Evolutionary conservation across 2,329 filamentous ascomycete species (phyloP).

Genomic region (Penicillium sp.): DNA sequence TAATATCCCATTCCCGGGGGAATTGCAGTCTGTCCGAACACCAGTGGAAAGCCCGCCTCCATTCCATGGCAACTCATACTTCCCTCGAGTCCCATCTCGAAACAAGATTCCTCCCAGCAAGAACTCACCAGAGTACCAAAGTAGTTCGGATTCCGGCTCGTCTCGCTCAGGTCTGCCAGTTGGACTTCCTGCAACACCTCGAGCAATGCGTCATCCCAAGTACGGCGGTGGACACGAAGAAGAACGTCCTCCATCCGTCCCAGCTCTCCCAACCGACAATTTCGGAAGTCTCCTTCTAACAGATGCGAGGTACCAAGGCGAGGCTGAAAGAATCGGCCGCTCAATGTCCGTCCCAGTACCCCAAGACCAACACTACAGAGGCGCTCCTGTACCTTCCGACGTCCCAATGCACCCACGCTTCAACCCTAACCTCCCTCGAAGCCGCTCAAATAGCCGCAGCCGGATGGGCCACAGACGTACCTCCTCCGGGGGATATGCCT

Average conservation of each 20-base stretch:
- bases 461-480: slow-evolving; percentile 32
- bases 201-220: slow-evolving; percentile 80
- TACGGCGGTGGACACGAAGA: slow-evolving; percentile 50
- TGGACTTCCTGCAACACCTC: slow-evolving; percentile 85
- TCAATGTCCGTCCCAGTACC: slow-evolving; percentile 42
- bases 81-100: slow-evolving; percentile 32
- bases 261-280: slow-evolving; percentile 54
- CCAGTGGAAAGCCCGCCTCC: slow-evolving; percentile 45
- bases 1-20: slow-evolving; percentile 71
- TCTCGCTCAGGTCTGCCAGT: slow-evolving; percentile 54
- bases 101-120: slow-evolving; percentile 35
- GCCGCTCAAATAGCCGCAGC: slow-evolving; percentile 42
- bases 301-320: slow-evolving; percentile 38
- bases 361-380: slow-evolving; percentile 21
- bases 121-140: slow-evolving; percentile 40
- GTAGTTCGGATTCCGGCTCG: slow-evolving; percentile 40
- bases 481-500: slow-evolving; percentile 24
- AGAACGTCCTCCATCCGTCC: slow-evolving; percentile 53
- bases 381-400: slow-evolving; percentile 26
- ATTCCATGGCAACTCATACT: slow-evolving; percentile 32
- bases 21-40: slow-evolving; percentile 45
- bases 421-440: slow-evolving; percentile 40
- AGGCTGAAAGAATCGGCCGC: slow-evolving; percentile 35
- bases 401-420: slow-evolving; percentile 43
- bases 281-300: slow-evolving; percentile 31